These are phyloP conservation scores for Antitrichia curtipendula DNA, from an alignment of 225 moss, liverwort and hornwort genomes.

Conservation along the genomic window DNA sequence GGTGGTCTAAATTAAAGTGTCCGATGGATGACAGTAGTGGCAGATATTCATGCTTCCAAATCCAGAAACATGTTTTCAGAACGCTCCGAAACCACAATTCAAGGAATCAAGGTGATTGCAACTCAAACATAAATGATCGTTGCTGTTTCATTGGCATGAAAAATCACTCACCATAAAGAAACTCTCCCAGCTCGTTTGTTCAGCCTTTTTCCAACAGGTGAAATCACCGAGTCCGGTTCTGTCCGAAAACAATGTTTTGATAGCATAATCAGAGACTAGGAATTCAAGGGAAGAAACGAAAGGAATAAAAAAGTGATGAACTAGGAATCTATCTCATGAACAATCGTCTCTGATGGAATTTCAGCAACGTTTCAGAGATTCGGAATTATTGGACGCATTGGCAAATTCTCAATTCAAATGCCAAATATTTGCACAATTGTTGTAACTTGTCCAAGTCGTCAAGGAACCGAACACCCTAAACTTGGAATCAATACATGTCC, in stretches of 20 bases:
- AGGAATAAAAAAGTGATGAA: not conserved
- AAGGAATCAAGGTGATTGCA: not conserved
- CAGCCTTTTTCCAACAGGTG: conserved; percentile 16
- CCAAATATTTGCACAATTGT: no score
- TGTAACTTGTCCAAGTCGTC: not conserved
- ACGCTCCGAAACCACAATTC: not conserved
- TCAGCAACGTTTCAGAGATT: not conserved
- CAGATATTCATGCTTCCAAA: no score
- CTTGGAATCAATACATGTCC: not conserved
- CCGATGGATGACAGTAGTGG: not conserved
- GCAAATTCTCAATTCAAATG: not conserved
- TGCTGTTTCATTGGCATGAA: not conserved
- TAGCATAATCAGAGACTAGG: not conserved
- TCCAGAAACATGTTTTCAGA: not conserved
- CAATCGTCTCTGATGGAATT: not conserved
- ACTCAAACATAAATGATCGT: no score
- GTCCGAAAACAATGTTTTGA: not conserved
- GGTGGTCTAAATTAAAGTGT: not conserved
- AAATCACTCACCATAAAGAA: conserved; percentile 16
- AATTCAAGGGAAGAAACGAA: not conserved
- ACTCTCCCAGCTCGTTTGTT: conserved; percentile 14
- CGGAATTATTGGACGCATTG: not conserved
- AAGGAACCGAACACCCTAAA: not conserved
- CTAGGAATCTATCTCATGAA: not conserved
- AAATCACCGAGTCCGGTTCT: not conserved